Base-by-base conservation (phyloP, 2,329 filamentous ascomycete species). In the Xylariaceae sp. region DNA sequence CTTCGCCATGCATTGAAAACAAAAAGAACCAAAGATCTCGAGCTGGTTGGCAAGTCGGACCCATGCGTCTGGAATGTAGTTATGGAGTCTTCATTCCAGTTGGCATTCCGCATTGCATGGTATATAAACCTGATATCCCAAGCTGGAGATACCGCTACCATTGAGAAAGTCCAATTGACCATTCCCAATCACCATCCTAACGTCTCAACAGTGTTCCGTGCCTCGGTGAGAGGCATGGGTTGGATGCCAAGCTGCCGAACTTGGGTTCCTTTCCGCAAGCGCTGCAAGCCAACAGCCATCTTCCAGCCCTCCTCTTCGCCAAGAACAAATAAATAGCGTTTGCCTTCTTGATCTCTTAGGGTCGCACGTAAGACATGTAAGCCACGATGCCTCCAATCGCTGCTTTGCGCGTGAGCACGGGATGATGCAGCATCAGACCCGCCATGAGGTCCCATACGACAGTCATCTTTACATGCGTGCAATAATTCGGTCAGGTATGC, bases 291-390 rank as follows among this genome's bases (percentile, higher is more conserved):
- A 31, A 83, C 76, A 1, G 84, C 79, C 21, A 90, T 76, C 79
- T 90, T 90, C 87, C 87, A 89, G 24, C 81, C 81, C 70, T 90
- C 87, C 59, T 85, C 80, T 68, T 89, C 85, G 36, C 79, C 77
- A 29, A 89, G 74, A 8, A 89, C 79, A 67, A 89, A 89, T 31
- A 89, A 71, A 67, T 84, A 88, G 31, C 85, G 79, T 74, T 87
- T 87, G 39, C 84, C 85, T 58, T 88, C 86, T 63, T 87, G 84
- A 67, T 90, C 87, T 52, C 85, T 77, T 56, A 89, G 79, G 12
- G 82, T 87, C 19, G 86, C 87, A 47, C 87, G 81, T 54, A 90
- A 73, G 8, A 90, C 71, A 69, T 89, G 87, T 49, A 87, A 71
- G 48, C 83, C 82, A 61, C 79, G 82, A 53, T 74, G 72, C 71